Conservation (phyloP, 345 rosid species). For the Alliaria petiolata region DNA sequence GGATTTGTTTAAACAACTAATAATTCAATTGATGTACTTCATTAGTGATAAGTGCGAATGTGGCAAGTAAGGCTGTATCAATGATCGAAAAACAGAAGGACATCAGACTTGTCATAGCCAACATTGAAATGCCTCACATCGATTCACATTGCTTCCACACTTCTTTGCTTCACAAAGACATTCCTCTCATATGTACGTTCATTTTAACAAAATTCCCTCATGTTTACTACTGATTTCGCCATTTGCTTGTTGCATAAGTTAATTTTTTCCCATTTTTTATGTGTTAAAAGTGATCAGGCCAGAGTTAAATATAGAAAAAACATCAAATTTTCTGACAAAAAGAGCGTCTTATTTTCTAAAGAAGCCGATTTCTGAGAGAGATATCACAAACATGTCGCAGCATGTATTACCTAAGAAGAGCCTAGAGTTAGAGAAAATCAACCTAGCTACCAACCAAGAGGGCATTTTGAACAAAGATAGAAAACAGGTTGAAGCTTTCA, state of each 20-base stretch:
- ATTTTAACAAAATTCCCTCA: neutral
- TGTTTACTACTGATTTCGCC: neutral
- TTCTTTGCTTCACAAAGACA: neutral
- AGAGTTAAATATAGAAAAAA: neutral
- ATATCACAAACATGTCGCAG: conserved; percentile 47
- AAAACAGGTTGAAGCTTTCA: neutral
- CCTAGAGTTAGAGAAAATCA: neutral
- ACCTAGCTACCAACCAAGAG: neutral
- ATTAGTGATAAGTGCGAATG: conserved; percentile 39
- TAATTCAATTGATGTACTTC: neutral
- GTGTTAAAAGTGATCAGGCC: conserved; percentile 38
- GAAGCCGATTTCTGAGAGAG: conserved; percentile 36
- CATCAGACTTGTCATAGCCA: conserved; percentile 44
- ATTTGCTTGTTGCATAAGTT: neutral
- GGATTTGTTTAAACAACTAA: neutral
- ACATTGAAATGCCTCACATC: conserved; percentile 27
- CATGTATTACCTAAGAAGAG: conserved; percentile 12
- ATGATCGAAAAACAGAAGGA: conserved; percentile 25
- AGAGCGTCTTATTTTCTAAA: conserved; percentile 32
- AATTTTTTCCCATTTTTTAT: neutral
- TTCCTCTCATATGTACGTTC: conserved; percentile 39
- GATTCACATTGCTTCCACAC: conserved; percentile 22
- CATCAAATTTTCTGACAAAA: conserved; percentile 18
- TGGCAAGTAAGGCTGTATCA: conserved; percentile 29
- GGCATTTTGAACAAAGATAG: neutral